Base-by-base conservation (phyloP, 2,329 filamentous ascomycete genomes). In the Sporothrix mexicana region DNA sequence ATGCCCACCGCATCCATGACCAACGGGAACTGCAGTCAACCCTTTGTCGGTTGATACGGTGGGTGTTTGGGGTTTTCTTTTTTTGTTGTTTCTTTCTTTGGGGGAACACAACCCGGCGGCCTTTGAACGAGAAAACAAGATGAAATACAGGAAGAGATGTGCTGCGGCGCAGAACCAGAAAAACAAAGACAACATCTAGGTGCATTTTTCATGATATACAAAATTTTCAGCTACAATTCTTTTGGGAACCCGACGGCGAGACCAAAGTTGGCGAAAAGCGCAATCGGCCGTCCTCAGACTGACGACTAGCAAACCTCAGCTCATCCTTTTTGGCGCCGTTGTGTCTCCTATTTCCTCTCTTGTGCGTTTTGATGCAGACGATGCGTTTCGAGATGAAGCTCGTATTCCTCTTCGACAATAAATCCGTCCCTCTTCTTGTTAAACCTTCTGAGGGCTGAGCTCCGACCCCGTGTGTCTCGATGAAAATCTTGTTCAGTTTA, bases 391-490 rank as follows among this genome's bases (percentile, higher is more conserved):
- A 23, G 25, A 17, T 25, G 12, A 47, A 25, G 41, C 61, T 66
- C 41, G 61, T 66, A 66, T 66, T 47, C 41, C 61, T 7, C n/a
- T 64, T 25, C n/a, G n/a, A 47, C 23, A n/a, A 15, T 47, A 64
- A 10, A 8, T 25, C 20, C 41, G 41, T n/a, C 9, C 2, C 3
- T 43, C 41, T 23, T 25, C 51, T 6, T 47, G 61, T 47, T n/a
- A 47, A 25, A 45, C n/a, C 10, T 6, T 25, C 2, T 25, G 6
- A 23, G 61, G 61, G 41, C 61, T 47, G 61, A 64, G 9, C n/a
- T 64, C 61, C 41, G 41, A 64, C 15, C 8, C n/a, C 12, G n/a
- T 45, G 61, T 64, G 41, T 47, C 61, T 64, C 61, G 61, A 64
- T 6, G 41, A n/a, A 23, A 23, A 47, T 45, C 12, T 47, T 41